Base-by-base conservation (phyloP, 768 basidiomycete genomes). In the Russula compacta region DNA sequence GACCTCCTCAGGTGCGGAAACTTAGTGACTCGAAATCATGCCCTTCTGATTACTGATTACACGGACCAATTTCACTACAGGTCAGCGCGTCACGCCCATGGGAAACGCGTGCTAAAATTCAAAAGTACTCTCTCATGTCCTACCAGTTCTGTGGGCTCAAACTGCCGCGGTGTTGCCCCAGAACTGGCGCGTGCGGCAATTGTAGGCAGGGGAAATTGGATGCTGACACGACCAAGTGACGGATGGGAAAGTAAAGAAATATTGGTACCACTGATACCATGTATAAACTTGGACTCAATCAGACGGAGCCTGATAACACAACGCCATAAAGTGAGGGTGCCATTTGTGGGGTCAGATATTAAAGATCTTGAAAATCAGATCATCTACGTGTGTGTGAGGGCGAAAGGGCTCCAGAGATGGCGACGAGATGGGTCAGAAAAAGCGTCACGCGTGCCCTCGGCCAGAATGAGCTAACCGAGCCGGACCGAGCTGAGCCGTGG, bases 61-160 rank as follows among this genome's bases (percentile, higher is more conserved):
- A 76, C 53, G 6, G 71, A 67, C 33, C 70, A n/a, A 74, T 66
- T 75, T 80, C 57, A 87, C 78, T 61, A 83, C 81, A 5, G 71
- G 72, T 81, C 83, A 83, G 33, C 89, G 90, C 1, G 82, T 85
- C 44, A 86, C 86, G 19, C 88, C 76, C 4, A 72, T 71, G 19
- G n/a, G n/a, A n/a, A n/a, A n/a, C n/a, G n/a, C n/a, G n/a, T n/a
- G n/a, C n/a, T n/a, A n/a, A n/a, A n/a, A n/a, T n/a, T n/a, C n/a
- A n/a, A n/a, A n/a, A n/a, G n/a, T n/a, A n/a, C n/a, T n/a, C 64
- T 72, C 21, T 78, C 77, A 50, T 66, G 71, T 8, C 71, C 79
- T 3, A 71, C 67, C 46, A 79, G 65, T 29, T 76, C 76, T 21
- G 67, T 69, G 0, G 71, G 66, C 12, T 70, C 63, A 56, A 76